A percentile compares a stretch with the other conserved stretches of the same genome.
Evolutionary conservation across 495 filamentous ascomycete genomes (phyloP).

Genomic region (Amniculicola lignicola): DNA sequence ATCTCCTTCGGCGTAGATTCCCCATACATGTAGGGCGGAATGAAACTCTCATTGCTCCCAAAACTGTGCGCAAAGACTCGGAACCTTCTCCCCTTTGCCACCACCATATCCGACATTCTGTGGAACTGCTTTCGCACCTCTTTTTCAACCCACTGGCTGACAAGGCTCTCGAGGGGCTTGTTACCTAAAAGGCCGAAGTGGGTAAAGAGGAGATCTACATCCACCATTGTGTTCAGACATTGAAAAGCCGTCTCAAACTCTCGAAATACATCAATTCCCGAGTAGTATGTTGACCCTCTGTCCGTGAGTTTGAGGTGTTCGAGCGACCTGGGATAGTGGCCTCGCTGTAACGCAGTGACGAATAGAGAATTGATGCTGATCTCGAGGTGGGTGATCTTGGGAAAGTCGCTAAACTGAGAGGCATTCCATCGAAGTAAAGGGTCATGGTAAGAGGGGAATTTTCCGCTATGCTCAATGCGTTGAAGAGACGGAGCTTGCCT

Average conservation of each 20-base stretch:
- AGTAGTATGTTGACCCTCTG: too few species aligned
- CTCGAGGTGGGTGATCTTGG: background rate
- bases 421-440: too few species aligned
- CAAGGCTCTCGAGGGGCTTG: background rate
- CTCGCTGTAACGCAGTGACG: background rate
- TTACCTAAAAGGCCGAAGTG: background rate
- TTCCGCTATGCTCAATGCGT: constrained; percentile 15
- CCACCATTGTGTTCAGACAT: background rate
- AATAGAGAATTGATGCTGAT: constrained; percentile 17
- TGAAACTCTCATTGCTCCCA: constrained; percentile 1
- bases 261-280: too few species aligned
- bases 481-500: constrained; percentile 25
- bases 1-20: constrained; percentile 22
- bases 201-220: constrained; percentile 6
- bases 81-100: constrained; percentile 8
- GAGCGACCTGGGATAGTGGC: constrained; percentile 9
- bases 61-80: constrained; percentile 20
- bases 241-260: background rate
- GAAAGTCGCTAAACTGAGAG: background rate
- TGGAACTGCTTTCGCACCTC: constrained; percentile 13
- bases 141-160: background rate
- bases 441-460: background rate
- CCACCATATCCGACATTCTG: constrained; percentile 5
- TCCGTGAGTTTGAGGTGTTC: constrained; percentile 12
- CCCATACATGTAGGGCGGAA: constrained; percentile 31